phyloP scores from a whole-genome alignment of 768 basidiomycete genomes.

The Cystofilobasidium bisporidii region DNA sequence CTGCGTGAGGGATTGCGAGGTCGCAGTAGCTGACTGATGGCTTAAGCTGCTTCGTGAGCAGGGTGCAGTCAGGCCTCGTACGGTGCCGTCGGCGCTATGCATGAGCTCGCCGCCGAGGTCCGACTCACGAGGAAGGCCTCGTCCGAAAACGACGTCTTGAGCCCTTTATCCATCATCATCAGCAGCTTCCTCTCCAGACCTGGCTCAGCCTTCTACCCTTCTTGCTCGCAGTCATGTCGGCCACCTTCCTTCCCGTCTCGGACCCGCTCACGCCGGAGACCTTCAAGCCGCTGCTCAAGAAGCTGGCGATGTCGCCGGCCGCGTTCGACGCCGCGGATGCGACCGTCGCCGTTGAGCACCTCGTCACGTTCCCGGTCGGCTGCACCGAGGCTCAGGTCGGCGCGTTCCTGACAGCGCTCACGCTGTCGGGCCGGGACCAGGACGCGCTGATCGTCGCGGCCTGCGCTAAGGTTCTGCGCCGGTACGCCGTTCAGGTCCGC shows the following conservation, averaged over 20 bases:
- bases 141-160: too few species aligned
- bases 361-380: constrained; percentile 37
- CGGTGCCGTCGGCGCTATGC: too few species aligned
- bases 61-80: too few species aligned
- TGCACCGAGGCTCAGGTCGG: constrained; percentile 57
- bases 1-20: too few species aligned
- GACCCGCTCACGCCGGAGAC: constrained; percentile 53
- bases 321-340: constrained; percentile 53
- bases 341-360: constrained; percentile 58
- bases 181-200: too few species aligned
- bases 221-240: neutral
- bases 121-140: too few species aligned
- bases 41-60: too few species aligned
- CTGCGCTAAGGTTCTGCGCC: constrained; percentile 63
- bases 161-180: too few species aligned
- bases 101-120: too few species aligned
- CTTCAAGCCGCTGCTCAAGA: constrained; percentile 67
- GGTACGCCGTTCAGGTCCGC: constrained; percentile 55
- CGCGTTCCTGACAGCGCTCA: constrained; percentile 77
- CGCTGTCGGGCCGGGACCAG: constrained; percentile 66
- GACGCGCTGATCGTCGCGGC: constrained; percentile 67
- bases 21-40: too few species aligned
- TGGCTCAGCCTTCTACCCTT: neutral
- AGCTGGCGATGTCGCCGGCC: constrained; percentile 47
- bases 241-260: neutral